Conservation (phyloP, 108 stramenopile species). For the Cyclostephanos tholiformis region DNA sequence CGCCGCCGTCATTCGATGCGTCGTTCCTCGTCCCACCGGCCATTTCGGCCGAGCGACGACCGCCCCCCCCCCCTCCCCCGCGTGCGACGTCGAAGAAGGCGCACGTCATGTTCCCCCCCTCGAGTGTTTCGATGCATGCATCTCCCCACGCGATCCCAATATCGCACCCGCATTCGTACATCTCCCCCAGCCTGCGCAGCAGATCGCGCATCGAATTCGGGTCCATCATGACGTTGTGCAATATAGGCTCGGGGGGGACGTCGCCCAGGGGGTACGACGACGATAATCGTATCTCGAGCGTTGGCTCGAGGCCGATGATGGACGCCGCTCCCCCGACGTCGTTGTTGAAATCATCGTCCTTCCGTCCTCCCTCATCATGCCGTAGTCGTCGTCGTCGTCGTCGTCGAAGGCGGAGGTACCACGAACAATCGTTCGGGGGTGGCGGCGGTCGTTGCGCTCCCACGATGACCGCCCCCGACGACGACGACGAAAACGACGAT, state of each 20-base stretch:
- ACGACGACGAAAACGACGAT: too few species aligned
- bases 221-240: conserved; percentile 49
- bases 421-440: too few species aligned
- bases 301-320: conserved; percentile 19
- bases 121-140: conserved; percentile 45
- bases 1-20: background rate
- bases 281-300: conserved; percentile 47
- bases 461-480: too few species aligned
- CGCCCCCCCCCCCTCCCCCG: too few species aligned
- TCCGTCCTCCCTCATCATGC: too few species aligned
- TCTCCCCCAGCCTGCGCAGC: conserved; percentile 42
- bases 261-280: conserved; percentile 41
- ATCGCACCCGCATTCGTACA: too few species aligned
- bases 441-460: too few species aligned
- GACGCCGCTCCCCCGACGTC: too few species aligned
- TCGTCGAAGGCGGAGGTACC: too few species aligned
- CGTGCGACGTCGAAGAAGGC: background rate
- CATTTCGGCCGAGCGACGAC: too few species aligned
- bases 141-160: conserved; percentile 72
- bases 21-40: background rate
- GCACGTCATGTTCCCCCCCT: background rate
- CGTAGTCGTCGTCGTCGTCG: too few species aligned
- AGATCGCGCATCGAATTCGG: conserved; percentile 23
- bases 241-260: conserved; percentile 33
- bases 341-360: too few species aligned